Evolutionary conservation across 129 eudicot genomes (phyloP).

Genomic region (sunflower (Helianthus annuus)): DNA sequence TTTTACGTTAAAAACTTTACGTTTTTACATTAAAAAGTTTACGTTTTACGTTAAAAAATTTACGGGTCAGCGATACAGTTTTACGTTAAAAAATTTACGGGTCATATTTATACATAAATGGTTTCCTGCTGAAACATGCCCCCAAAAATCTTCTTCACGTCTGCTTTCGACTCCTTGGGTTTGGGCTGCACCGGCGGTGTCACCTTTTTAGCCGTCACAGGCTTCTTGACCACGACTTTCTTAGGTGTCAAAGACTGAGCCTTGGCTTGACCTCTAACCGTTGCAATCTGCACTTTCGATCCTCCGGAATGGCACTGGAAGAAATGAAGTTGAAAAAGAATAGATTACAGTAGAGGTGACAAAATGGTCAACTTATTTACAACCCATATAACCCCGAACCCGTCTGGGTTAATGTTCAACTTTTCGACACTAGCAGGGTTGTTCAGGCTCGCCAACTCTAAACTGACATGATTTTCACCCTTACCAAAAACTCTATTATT

Average conservation of each 20-base stretch:
- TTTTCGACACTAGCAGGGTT: neutral
- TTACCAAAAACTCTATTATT: neutral
- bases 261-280: conserved; percentile 89
- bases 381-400: neutral
- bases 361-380: neutral
- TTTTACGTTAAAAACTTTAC: too few relatives aligned
- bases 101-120: too few relatives aligned
- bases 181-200: conserved; percentile 39
- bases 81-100: too few relatives aligned
- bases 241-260: conserved; percentile 62
- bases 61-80: too few relatives aligned
- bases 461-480: neutral
- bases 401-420: neutral
- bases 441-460: too few relatives aligned
- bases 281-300: conserved; percentile 75
- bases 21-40: too few relatives aligned
- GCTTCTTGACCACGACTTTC: conserved; percentile 69
- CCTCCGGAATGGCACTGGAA: conserved; percentile 77
- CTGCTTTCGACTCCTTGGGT: conserved; percentile 47
- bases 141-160: conserved; percentile 78
- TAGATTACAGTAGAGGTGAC: too few relatives aligned
- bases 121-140: conserved; percentile 96
- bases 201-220: conserved; percentile 33
- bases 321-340: neutral
- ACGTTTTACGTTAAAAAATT: too few relatives aligned